These are phyloP conservation scores for Chaetomium tenue DNA, from an alignment of 495 filamentous ascomycete species.

Conservation along the genomic window DNA sequence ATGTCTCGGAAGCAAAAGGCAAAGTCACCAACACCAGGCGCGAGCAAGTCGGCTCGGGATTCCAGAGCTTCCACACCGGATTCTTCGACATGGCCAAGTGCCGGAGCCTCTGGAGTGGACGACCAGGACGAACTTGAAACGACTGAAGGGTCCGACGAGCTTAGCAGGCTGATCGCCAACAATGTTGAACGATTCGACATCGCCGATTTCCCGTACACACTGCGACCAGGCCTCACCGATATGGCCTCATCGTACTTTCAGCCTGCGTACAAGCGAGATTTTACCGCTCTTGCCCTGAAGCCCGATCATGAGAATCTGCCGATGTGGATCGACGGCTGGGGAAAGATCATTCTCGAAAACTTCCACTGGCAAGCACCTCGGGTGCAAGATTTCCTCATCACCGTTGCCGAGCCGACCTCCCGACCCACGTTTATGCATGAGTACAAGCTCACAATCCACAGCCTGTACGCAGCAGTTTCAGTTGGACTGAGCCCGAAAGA, in stretches of 20 bases:
- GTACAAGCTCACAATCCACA: slow-evolving; percentile 86
- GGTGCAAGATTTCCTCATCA: slow-evolving; percentile 77
- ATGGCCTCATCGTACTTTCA: neutral
- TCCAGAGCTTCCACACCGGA: neutral
- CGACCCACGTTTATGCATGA: slow-evolving; percentile 87
- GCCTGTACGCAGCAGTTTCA: slow-evolving; percentile 90
- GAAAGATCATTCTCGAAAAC: slow-evolving; percentile 9
- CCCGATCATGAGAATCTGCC: neutral
- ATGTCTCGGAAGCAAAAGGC: neutral
- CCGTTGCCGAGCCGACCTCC: slow-evolving; percentile 89
- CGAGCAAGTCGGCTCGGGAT: neutral
- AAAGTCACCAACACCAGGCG: neutral
- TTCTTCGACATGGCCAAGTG: neutral
- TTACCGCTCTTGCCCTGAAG: neutral
- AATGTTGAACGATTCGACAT: slow-evolving; percentile 1
- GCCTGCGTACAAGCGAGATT: neutral
- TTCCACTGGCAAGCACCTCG: neutral
- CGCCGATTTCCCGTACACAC: slow-evolving; percentile 3
- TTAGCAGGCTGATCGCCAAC: neutral
- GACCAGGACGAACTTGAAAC: neutral
- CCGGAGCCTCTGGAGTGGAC: too few species aligned
- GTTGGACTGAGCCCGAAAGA: slow-evolving; percentile 83
- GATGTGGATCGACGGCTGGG: neutral
- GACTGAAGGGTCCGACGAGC: neutral
- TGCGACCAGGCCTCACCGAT: slow-evolving; percentile 1